These are phyloP conservation scores for Amanita muscaria DNA, from an alignment of 768 basidiomycete species.

Conservation along the genomic window DNA sequence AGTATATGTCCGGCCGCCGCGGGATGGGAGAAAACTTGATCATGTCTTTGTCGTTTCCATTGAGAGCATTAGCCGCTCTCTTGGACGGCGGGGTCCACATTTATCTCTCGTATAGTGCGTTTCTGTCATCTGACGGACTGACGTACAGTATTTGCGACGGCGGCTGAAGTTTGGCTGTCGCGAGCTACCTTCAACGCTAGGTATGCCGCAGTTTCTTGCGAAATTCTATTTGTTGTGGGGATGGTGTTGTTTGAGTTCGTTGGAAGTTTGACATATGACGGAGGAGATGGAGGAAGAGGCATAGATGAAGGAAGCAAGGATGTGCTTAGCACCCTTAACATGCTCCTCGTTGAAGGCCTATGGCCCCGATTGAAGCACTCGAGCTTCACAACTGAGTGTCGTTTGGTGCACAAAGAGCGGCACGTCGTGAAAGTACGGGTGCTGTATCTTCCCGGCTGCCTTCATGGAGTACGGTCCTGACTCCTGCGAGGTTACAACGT, in stretches of 20 bases:
- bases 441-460: conserved; percentile 43
- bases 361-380: conserved; percentile 42
- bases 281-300: conserved; percentile 12
- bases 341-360: conserved; percentile 30
- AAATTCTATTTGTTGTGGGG: conserved; percentile 5
- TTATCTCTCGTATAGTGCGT: conserved; percentile 45
- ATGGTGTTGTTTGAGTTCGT: conserved; percentile 15
- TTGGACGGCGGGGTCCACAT: conserved; percentile 42
- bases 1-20: conserved; percentile 50
- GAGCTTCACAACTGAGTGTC: conserved; percentile 46
- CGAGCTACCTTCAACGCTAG: conserved; percentile 20
- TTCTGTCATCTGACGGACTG: conserved; percentile 17
- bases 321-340: conserved; percentile 20
- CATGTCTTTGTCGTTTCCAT: conserved; percentile 64
- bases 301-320: conserved; percentile 5
- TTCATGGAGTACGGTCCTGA: conserved; percentile 37
- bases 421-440: conserved; percentile 17
- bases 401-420: conserved; percentile 18
- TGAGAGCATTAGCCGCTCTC: conserved; percentile 47
- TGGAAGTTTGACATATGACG: conserved; percentile 11
- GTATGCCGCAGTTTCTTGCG: conserved; percentile 13
- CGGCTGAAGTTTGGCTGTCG: conserved; percentile 16
- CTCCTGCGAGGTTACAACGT: conserved; percentile 51
- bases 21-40: conserved; percentile 53
- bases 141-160: conserved; percentile 27